Evolutionary conservation across 192 early-diverging fungal genomes (phyloP).

Genomic region (Diversispora epigaea): DNA sequence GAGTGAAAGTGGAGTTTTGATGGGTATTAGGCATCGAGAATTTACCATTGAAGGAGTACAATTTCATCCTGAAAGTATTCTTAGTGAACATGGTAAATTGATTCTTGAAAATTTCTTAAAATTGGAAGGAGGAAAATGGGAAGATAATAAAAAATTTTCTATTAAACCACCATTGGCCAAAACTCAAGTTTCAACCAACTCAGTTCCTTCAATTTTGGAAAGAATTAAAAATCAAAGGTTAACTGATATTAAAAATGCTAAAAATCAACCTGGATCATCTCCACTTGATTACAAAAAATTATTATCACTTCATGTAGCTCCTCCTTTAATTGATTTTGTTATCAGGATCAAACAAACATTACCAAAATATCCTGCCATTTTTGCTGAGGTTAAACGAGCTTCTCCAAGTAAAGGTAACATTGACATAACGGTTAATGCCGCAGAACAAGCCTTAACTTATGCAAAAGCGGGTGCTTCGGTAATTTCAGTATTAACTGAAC

Average conservation of each 20-base stretch:
- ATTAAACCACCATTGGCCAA: slow-evolving; percentile 45
- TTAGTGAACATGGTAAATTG: slow-evolving; percentile 84
- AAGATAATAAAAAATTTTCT: slow-evolving; percentile 55
- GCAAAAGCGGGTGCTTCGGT: slow-evolving; percentile 86
- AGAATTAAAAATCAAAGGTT: slow-evolving; percentile 81
- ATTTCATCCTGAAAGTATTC: slow-evolving; percentile 97
- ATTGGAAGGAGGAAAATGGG: slow-evolving; percentile 88
- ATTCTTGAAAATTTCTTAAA: slow-evolving; percentile 91
- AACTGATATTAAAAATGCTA: slow-evolving; percentile 72
- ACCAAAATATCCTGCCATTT: slow-evolving; percentile 64
- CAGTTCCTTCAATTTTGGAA: slow-evolving; percentile 69
- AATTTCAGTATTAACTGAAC: slow-evolving; percentile 97
- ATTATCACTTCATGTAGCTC: slow-evolving; percentile 70
- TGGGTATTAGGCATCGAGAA: slow-evolving; percentile 92
- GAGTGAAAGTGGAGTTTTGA: slow-evolving; percentile 80
- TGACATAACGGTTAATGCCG: slow-evolving; percentile 77
- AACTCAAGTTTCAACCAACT: slow-evolving; percentile 37
- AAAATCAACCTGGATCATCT: slow-evolving; percentile 70
- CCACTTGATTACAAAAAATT: slow-evolving; percentile 66
- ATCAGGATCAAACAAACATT: slow-evolving; percentile 60
- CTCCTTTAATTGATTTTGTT: slow-evolving; percentile 76
- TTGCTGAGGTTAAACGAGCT: slow-evolving; percentile 99
- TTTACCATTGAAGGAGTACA: slow-evolving; percentile 95
- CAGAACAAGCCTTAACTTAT: slow-evolving; percentile 83
- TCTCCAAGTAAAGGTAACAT: slow-evolving; percentile 96